phyloP scores from a whole-genome alignment of 106 monocot species.

The Cymbidium sinense region DNA sequence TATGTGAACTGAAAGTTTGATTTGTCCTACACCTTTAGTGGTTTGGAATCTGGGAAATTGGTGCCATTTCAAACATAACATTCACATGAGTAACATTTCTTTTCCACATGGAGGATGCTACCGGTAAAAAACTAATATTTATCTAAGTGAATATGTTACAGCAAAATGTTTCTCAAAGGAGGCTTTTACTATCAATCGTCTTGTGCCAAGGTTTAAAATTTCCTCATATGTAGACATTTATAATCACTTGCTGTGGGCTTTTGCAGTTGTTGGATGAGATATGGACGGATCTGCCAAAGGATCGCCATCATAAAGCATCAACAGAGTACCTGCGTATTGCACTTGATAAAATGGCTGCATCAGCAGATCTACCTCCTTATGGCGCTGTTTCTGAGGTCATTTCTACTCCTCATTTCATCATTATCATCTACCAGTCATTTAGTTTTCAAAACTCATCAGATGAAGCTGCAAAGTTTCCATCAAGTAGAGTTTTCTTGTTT shows the following conservation, averaged over 20 bases:
- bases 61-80: no score
- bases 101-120: no score
- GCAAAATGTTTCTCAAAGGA: no score
- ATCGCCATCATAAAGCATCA: conserved; percentile 23
- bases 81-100: no score
- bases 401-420: background rate
- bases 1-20: no score
- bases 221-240: background rate
- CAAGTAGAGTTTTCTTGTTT: background rate
- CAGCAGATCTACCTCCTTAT: conserved; percentile 56
- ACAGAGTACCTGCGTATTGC: conserved; percentile 53
- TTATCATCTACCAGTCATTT: background rate
- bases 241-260: background rate
- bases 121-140: no score
- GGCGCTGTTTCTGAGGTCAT: conserved; percentile 58
- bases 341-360: conserved; percentile 55
- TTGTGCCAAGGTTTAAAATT: no score
- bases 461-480: background rate
- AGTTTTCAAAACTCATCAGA: background rate
- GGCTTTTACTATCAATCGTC: no score
- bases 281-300: conserved; percentile 55
- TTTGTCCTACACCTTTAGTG: no score
- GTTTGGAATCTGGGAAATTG: no score
- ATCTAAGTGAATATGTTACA: no score
- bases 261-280: conserved; percentile 39